Evolutionary conservation across 371 early-diverging fungal genomes (phyloP).

Genomic region (Haplosporangium sp.): DNA sequence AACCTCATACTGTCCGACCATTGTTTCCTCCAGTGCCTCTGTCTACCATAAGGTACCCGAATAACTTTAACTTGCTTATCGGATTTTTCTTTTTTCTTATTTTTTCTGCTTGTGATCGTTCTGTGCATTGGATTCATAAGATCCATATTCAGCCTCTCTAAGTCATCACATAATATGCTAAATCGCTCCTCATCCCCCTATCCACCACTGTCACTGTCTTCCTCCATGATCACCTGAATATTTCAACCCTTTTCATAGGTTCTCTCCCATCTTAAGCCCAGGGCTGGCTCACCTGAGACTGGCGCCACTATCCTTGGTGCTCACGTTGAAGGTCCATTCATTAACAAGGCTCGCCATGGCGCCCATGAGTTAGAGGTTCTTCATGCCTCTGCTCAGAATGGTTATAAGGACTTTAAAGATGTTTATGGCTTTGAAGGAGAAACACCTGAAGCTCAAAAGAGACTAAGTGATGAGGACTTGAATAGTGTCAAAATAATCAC

Average conservation of each 20-base stretch:
- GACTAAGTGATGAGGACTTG: conserved; percentile 59
- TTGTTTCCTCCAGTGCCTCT: conserved; percentile 80
- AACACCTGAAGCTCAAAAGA: conserved; percentile 57
- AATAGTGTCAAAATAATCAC: conserved; percentile 78
- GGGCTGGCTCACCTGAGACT: conserved; percentile 70
- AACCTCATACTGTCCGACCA: conserved; percentile 87
- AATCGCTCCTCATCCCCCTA: not conserved
- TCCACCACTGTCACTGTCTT: not conserved
- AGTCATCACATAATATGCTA: not conserved
- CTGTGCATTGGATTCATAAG: conserved; percentile 14
- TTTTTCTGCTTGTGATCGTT: conserved; percentile 31
- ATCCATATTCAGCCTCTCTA: not conserved
- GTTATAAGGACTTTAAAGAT: conserved; percentile 75
- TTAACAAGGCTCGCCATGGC: conserved; percentile 78
- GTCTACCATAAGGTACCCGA: conserved; percentile 76
- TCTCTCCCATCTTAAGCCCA: conserved; percentile 74
- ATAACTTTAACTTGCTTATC: not conserved
- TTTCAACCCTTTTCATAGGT: conserved; percentile 53
- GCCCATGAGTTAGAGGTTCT: conserved; percentile 81
- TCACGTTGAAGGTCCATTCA: conserved; percentile 90
- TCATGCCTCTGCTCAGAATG: conserved; percentile 69
- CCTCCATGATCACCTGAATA: not conserved
- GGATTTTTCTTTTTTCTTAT: conserved; percentile 4
- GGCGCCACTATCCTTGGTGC: conserved; percentile 87
- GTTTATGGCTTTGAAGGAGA: conserved; percentile 72